Conservation (phyloP, 1,284 basidiomycete genomes). For the Phaffia rhodozyma region DNA sequence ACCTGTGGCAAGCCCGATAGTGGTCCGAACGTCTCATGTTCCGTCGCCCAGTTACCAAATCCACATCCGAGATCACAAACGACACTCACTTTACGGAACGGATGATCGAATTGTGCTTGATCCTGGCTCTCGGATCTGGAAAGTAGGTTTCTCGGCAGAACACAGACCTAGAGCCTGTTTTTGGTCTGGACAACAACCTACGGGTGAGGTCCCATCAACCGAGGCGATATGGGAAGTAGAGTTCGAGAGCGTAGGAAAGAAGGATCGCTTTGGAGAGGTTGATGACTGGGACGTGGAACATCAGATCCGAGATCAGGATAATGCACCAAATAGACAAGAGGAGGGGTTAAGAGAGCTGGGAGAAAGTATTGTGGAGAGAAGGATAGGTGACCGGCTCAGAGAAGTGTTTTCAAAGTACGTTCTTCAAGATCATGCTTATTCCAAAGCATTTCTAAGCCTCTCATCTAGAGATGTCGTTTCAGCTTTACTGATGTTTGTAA, state of each 20-base stretch:
- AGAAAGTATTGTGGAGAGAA: conserved; percentile 20
- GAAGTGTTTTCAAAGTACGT: conserved; percentile 75
- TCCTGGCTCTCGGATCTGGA: conserved; percentile 36
- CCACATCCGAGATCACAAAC: not conserved
- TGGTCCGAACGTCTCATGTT: no score
- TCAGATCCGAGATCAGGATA: not conserved
- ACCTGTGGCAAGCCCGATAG: no score
- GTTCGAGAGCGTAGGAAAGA: conserved; percentile 7
- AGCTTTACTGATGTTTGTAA: conserved; percentile 11
- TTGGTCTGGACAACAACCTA: conserved; percentile 18
- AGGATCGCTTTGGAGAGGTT: not conserved
- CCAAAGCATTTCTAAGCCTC: not conserved
- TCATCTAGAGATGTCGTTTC: not conserved
- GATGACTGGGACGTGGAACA: not conserved
- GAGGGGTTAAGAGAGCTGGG: conserved; percentile 9
- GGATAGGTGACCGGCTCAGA: conserved; percentile 53
- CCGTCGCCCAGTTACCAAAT: no score
- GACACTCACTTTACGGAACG: conserved; percentile 37
- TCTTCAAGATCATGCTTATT: not conserved
- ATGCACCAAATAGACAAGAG: conserved; percentile 22
- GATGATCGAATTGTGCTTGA: conserved; percentile 38
- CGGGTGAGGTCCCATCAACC: not conserved
- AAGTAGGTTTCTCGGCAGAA: conserved; percentile 39
- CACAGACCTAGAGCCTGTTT: conserved; percentile 34
- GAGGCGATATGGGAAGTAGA: conserved; percentile 7